Evolutionary conservation across 2,329 filamentous ascomycete species (phyloP).

Genomic region (Colletotrichum lindemuthianum): DNA sequence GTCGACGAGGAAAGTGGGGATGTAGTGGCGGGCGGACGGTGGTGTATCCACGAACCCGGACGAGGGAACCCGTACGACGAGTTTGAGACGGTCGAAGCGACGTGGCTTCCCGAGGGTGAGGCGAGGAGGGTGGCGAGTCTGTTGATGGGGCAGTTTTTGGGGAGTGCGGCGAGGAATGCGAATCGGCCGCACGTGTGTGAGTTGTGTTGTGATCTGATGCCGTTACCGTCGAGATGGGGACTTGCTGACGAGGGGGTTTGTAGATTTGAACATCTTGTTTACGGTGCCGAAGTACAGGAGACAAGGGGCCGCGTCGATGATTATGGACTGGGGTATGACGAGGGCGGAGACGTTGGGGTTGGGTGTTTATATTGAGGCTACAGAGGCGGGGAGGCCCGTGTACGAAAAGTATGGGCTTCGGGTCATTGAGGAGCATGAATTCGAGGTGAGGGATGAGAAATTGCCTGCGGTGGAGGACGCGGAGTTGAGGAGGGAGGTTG

Average conservation of each 20-base stretch:
- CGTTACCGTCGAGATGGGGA: background rate
- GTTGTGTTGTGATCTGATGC: background rate
- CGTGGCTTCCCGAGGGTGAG: conserved; percentile 16
- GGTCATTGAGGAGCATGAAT: conserved; percentile 37
- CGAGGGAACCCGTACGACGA: conserved; percentile 5
- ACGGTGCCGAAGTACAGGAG: conserved; percentile 48
- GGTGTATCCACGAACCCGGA: conserved; percentile 3
- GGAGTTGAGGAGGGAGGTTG: background rate
- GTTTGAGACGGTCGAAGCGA: background rate
- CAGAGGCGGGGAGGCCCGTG: conserved; percentile 42
- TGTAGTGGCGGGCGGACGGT: conserved; percentile 3
- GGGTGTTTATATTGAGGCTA: conserved; percentile 48
- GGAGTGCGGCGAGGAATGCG: conserved; percentile 6
- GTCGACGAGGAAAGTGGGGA: conserved; percentile 43
- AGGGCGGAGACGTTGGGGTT: conserved; percentile 48
- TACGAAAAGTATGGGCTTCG: conserved; percentile 49
- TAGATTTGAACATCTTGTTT: conserved; percentile 50
- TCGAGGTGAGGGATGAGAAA: background rate
- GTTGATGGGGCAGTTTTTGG: conserved; percentile 9
- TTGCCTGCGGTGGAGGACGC: background rate
- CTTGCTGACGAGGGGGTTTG: background rate
- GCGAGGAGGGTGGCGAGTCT: conserved; percentile 1
- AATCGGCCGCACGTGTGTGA: conserved; percentile 15
- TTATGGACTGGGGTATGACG: conserved; percentile 46
- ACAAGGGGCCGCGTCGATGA: conserved; percentile 46